These are phyloP conservation scores for Camellia sinensis DNA, from an alignment of 148 eudicot genomes.

Conservation along the genomic window DNA sequence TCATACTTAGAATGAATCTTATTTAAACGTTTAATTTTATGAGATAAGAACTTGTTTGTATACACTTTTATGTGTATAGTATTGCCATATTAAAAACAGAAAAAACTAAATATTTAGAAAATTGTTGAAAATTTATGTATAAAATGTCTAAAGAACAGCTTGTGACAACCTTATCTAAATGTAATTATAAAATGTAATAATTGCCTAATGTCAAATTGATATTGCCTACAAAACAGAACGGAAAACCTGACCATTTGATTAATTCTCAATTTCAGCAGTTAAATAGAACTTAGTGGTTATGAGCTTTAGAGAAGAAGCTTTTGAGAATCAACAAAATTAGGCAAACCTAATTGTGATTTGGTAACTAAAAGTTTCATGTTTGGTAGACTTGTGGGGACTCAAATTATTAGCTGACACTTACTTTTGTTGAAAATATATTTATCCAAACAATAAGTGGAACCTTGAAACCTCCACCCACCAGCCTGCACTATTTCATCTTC, in stretches of 20 bases:
- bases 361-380: neutral
- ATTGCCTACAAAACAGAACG: neutral
- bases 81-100: too few relatives aligned
- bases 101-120: too few relatives aligned
- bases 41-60: too few relatives aligned
- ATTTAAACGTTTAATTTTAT: too few relatives aligned
- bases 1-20: too few relatives aligned
- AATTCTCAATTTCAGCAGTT: neutral
- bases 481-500: neutral
- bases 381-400: conserved; percentile 10
- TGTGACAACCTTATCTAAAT: too few relatives aligned
- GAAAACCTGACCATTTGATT: neutral
- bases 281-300: neutral
- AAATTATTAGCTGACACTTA: conserved; percentile 10
- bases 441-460: neutral
- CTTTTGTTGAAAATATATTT: neutral
- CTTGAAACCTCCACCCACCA: conserved; percentile 1
- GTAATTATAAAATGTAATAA: too few relatives aligned
- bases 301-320: too few relatives aligned
- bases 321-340: neutral
- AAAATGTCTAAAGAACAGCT: too few relatives aligned
- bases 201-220: too few relatives aligned
- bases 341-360: conserved; percentile 11
- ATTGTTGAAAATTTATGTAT: too few relatives aligned
- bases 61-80: too few relatives aligned